These are phyloP conservation scores for Ustilago cynodontis DNA, from an alignment of 1,284 basidiomycete genomes.

Conservation along the genomic window DNA sequence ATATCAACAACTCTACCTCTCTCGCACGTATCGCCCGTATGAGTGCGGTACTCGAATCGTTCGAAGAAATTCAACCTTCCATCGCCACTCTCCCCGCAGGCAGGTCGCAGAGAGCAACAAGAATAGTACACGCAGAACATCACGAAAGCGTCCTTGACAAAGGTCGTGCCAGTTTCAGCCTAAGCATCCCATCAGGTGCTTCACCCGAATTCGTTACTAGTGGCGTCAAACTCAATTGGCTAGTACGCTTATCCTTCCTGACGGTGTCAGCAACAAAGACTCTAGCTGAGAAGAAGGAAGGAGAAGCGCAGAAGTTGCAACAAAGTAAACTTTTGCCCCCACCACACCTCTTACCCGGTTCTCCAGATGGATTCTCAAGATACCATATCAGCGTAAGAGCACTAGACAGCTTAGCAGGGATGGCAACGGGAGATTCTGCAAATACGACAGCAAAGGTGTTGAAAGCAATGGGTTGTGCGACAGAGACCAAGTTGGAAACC, in stretches of 20 bases:
- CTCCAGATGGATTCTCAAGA: constrained; percentile 57
- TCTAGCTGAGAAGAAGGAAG: not conserved
- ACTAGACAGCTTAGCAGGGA: constrained; percentile 39
- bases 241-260: constrained; percentile 60
- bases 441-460: constrained; percentile 5
- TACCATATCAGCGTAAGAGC: constrained; percentile 60
- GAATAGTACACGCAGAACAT: constrained; percentile 59
- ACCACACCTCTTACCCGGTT: constrained; percentile 49
- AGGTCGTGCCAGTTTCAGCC: constrained; percentile 52
- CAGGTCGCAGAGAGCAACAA: constrained; percentile 51
- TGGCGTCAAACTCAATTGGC: constrained; percentile 63
- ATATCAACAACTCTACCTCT: constrained; percentile 54
- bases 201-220: constrained; percentile 65
- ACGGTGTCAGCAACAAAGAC: constrained; percentile 41
- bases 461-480: constrained; percentile 10
- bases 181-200: constrained; percentile 63
- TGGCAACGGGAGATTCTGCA: not conserved
- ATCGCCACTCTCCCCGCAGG: constrained; percentile 56
- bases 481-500: constrained; percentile 62
- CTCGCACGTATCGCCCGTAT: constrained; percentile 59
- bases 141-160: constrained; percentile 63
- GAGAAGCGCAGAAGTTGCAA: not conserved
- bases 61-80: constrained; percentile 62
- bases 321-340: constrained; percentile 33
- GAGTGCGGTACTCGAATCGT: constrained; percentile 63